Evolutionary conservation across 768 basidiomycete species (phyloP), one percentile per base, ranked within the genome.

Genomic region (Tricholoma matsutake): DNA sequence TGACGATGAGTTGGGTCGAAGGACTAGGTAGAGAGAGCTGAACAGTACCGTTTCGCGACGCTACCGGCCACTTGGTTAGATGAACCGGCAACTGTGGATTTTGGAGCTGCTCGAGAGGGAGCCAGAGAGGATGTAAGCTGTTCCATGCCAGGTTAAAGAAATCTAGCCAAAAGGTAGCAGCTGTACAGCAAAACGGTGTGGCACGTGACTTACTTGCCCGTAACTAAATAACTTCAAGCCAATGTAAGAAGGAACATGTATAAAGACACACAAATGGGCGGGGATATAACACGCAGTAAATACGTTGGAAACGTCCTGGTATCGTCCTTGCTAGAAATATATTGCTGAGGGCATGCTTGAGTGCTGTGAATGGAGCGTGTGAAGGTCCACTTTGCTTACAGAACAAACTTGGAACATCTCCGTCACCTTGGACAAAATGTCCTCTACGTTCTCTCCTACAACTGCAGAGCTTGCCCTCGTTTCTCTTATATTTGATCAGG

Each of bases 1-100:
- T 20, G 8, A n/a, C 29, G 51, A 52, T 54, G 52, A 47, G 45
- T 65, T 45, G 7, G 18, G 43, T 18, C 10, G 52, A 64, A 59
- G 31, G 56, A 31, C n/a, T n/a, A 54, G 49, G 61, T 45, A 51
- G 16, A 59, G 56, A 57, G 56, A 54, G 54, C 32, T 53, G 43
- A 59, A 55, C 49, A 77, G 13, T 57, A 91, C 92, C 92, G 85
- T 82, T 94, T 94, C 32, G 91, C 88, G 53, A 93, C 92, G 67
- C 89, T 92, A 47, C 91, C 90, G 9, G 85, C 83, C 31, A 78
- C 80, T 66, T 87, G 88, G 41, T 79, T 76, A 32, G 83, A 71
- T 4, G 84, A 71, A 6, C 83, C 81, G 6, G 85, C 62, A 1
- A 81, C 77, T 52, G 81, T 76, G 4, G 86, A 76, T 73, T 93